Evolutionary conservation across 345 rosid species (phyloP), one percentile per base, ranked within the genome.

Genomic region (Sisymbrium altissimum): DNA sequence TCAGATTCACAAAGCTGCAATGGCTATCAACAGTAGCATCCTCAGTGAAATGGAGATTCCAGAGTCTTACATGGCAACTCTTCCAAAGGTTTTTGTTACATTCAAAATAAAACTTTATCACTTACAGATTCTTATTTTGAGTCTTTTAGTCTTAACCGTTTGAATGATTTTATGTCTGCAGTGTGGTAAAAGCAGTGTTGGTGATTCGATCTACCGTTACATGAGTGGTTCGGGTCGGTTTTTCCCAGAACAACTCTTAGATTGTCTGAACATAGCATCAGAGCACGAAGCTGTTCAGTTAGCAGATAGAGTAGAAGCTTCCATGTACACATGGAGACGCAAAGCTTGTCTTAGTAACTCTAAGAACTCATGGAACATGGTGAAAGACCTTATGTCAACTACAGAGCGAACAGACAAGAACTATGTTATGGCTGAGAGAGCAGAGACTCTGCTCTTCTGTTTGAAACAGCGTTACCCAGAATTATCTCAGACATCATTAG

Each of bases 1-100:
- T 72, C 99, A 95, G 74, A 92, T 92, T 64, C 97, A 92, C 81
- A 95, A 95, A 81, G 99, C 98, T 10, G 94, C 98, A 50, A 90
- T 90, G 92, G 92, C 98, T 19, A 95, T 95, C 57, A 95, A 95
- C 53, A 82, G 89, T 58, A 84, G 84, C 49, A 83, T 92, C 78
- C 93, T 96, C 4, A 77, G 88, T 4, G 99, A 90, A 78, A 92
- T 92, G 91, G 94, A 89, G 63, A 90, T 96, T 40, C 99, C 99
- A 5, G 94, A 86, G 6, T 63, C 96, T 2, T 96, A 86, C 86
- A 78, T 92, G 71, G 82, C 83, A 36, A 70, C 94, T 65, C 98
- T 92, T 80, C 98, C 99, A 3, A 96, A 88, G 97, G 99, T 94
- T 49, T 19, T 4, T 15, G 4, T 11, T 55, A 25, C 8, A 41